Percentiles rank a stretch among this genome's conserved stretches.
Evolutionary conservation across 2,329 filamentous ascomycete species (phyloP).

Genomic region (Talaromyces funiculosus): DNA sequence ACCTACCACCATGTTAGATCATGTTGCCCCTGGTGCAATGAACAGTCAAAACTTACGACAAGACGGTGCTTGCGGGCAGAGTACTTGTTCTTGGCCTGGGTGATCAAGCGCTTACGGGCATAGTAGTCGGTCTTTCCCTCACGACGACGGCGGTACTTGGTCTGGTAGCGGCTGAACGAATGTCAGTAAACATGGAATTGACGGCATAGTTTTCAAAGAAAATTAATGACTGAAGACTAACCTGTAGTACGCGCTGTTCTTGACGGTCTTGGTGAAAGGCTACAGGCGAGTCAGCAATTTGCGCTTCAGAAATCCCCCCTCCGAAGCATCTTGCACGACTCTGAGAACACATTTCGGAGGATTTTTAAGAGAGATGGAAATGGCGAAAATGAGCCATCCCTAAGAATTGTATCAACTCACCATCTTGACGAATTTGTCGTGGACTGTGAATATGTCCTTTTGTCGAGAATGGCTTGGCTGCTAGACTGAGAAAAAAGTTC

Average conservation of each 20-base stretch:
- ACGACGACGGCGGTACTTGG: conserved; percentile 98
- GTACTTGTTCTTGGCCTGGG: conserved; percentile 99
- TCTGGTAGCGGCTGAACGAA: conserved; percentile 81
- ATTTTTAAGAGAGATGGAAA: conserved; percentile 14
- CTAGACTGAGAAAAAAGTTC: conserved; percentile 20
- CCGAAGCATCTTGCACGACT: conserved; percentile 99
- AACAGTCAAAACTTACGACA: conserved; percentile 50
- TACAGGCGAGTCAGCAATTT: conserved; percentile 97
- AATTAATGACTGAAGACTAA: conserved; percentile 45
- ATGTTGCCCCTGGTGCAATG: no score
- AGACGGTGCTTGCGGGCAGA: conserved; percentile 99
- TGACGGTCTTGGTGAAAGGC: conserved; percentile 90
- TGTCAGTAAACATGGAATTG: neutral
- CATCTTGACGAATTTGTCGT: conserved; percentile 39
- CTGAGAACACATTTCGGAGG: conserved; percentile 28
- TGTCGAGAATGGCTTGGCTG: conserved; percentile 31
- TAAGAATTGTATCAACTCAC: conserved; percentile 33
- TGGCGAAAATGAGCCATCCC: conserved; percentile 21
- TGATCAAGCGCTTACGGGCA: conserved; percentile 98
- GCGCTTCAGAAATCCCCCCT: conserved; percentile 78
- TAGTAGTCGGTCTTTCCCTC: conserved; percentile 99
- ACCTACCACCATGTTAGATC: conserved; percentile 34
- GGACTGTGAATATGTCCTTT: conserved; percentile 27
- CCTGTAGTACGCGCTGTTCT: conserved; percentile 99
- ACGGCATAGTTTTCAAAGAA: neutral